Base-by-base conservation (phyloP, 1,139 yeast species). In the Williopsis jadinii region DNA sequence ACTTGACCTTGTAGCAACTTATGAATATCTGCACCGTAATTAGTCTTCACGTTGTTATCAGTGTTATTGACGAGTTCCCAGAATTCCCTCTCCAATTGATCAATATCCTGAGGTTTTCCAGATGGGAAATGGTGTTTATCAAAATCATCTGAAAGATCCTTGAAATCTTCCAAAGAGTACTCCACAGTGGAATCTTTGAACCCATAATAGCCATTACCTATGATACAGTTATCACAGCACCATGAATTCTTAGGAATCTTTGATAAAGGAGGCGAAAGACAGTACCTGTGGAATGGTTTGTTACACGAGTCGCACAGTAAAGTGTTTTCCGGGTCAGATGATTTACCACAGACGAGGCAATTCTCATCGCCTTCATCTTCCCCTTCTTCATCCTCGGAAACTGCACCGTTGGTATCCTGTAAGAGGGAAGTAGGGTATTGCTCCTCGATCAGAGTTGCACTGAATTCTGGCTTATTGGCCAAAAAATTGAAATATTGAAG, bases 191-290 rank as follows among this genome's bases (percentile, higher is more conserved):
- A 79, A 49, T 85, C 95, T 51, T 84, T 90, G 60, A 90, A 90
- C 0, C 95, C 95, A 57, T 87, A 90, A 51, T 82, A 92, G 1
- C 95, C 94, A 2, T 90, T 84, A 1, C 95, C 96, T 8, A 84
- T 70, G 12, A 90, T 66, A 59, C 97, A 90, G 46, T 74, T 74
- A 38, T 81, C 83, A 60, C 97, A 90, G 55, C 71, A 82, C 95
- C 96, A 88, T 29, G 68, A 70, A 4, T 77, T 75, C 13, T 65
- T 57, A 0, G 88, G 88, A 1, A 80, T 61, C 3, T 53, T 48
- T 2, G 50, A 55, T 28, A 80, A 53, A 1, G 78, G 77, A 1
- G 83, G 77, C 2, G 66, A 63, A 11, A 86, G 63, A 55, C 95
- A 86, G 35, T 65, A 60, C 61, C 69, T 67, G 58, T 88, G 96